These are phyloP conservation scores for Microascus cirrosus DNA, from an alignment of 2,329 filamentous ascomycete genomes.

Conservation along the genomic window DNA sequence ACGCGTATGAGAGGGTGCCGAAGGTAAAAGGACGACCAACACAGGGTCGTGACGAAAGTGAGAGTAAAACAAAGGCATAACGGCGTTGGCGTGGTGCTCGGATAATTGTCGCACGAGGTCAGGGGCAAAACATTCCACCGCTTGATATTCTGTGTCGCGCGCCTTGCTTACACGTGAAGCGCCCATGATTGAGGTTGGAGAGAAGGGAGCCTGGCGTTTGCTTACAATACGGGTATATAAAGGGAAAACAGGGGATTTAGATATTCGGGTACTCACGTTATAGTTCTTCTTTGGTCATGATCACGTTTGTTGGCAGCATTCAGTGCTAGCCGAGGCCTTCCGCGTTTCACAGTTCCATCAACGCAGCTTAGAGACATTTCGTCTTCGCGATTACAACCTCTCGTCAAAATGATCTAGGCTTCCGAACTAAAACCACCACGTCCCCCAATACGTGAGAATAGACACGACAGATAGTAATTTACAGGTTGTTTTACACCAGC, in stretches of 20 bases:
- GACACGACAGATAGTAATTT: background rate
- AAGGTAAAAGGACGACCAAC: slow-evolving; percentile 3
- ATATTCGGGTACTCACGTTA: no score
- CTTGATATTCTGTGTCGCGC: background rate
- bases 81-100: background rate
- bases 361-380: no score
- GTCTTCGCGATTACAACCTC: no score
- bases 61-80: background rate
- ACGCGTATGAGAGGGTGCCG: slow-evolving; percentile 69
- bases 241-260: background rate
- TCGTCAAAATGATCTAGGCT: background rate
- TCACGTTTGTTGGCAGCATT: no score
- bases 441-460: background rate
- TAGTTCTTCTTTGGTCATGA: no score
- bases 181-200: background rate
- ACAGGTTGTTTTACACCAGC: background rate
- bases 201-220: background rate
- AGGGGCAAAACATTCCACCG: background rate
- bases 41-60: background rate
- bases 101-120: background rate
- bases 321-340: no score
- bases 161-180: background rate
- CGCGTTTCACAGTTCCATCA: no score
- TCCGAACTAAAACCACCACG: background rate
- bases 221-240: background rate